Evolutionary conservation across 73 alveolate genomes (phyloP).

Genomic region (Uronychia setigera): DNA sequence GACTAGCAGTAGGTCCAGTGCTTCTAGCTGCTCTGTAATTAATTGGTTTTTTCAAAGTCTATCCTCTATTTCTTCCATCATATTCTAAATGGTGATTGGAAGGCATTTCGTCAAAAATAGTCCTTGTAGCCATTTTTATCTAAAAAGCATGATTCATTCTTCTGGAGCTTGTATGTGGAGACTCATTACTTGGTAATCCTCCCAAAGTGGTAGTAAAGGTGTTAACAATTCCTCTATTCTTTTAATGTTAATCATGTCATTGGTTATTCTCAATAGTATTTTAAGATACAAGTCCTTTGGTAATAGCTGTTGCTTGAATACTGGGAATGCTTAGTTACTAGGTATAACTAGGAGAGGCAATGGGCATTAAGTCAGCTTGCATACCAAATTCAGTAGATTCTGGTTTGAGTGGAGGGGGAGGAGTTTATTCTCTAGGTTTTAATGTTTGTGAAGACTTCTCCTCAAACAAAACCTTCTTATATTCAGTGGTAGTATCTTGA

Average conservation of each 20-base stretch:
- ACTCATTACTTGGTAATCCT: neutral
- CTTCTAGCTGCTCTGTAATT: neutral
- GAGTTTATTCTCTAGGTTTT: neutral
- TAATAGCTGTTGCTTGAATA: neutral
- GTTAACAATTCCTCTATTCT: neutral
- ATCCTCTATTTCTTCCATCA: neutral
- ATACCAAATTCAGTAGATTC: neutral
- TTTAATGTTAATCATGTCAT: too few species aligned
- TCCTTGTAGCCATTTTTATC: neutral
- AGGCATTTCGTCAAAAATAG: neutral
- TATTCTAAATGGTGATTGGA: neutral
- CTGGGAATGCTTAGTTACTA: neutral
- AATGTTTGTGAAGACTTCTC: neutral
- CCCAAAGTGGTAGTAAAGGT: neutral
- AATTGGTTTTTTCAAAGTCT: neutral
- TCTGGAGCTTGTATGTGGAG: neutral
- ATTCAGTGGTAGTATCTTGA: neutral
- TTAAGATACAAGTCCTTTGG: neutral
- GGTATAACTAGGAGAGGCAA: neutral
- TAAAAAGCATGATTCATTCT: neutral
- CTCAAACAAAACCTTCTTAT: neutral
- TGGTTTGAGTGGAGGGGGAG: neutral
- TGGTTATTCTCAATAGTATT: too few species aligned
- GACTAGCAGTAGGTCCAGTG: neutral
- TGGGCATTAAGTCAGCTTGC: neutral